Conservation (phyloP, 2,329 filamentous ascomycete species). For the Fusarium scirpi region DNA sequence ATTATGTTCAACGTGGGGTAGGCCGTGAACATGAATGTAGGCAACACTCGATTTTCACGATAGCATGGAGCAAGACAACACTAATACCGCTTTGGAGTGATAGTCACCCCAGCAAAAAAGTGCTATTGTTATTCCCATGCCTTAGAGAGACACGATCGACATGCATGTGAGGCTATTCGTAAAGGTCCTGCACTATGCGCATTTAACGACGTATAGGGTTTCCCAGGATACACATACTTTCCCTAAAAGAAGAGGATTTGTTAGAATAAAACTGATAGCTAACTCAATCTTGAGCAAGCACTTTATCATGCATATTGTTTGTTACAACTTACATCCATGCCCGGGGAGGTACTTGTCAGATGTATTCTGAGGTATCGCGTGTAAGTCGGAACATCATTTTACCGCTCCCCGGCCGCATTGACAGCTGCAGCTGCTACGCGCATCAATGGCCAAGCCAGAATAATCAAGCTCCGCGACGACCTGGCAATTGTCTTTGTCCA, state of each 20-base stretch:
- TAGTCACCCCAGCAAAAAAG: background rate
- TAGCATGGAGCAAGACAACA: background rate
- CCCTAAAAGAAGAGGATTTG: background rate
- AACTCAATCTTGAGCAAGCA: background rate
- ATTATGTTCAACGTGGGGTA: slow-evolving; percentile 1
- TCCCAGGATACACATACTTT: background rate
- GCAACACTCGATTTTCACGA: background rate
- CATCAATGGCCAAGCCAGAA: slow-evolving; percentile 29
- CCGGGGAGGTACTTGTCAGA: background rate
- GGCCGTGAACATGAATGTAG: background rate
- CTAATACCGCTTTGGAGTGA: background rate
- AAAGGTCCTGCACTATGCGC: background rate
- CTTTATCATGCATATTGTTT: background rate
- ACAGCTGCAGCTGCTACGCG: slow-evolving; percentile 36
- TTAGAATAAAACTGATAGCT: background rate
- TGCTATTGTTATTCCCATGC: background rate
- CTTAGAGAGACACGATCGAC: background rate
- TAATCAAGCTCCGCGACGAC: slow-evolving; percentile 43
- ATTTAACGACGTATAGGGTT: too few species aligned
- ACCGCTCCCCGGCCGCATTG: slow-evolving; percentile 27
- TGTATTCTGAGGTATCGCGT: slow-evolving; percentile 7
- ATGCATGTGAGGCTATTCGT: background rate
- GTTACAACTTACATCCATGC: slow-evolving; percentile 3
- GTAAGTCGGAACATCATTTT: slow-evolving; percentile 43
- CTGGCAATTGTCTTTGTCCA: slow-evolving; percentile 38